A percentile compares a stretch with the other conserved stretches of the same genome.
Conservation (phyloP, 225 moss, liverwort and hornwort genomes). For the Neckera pumila region DNA sequence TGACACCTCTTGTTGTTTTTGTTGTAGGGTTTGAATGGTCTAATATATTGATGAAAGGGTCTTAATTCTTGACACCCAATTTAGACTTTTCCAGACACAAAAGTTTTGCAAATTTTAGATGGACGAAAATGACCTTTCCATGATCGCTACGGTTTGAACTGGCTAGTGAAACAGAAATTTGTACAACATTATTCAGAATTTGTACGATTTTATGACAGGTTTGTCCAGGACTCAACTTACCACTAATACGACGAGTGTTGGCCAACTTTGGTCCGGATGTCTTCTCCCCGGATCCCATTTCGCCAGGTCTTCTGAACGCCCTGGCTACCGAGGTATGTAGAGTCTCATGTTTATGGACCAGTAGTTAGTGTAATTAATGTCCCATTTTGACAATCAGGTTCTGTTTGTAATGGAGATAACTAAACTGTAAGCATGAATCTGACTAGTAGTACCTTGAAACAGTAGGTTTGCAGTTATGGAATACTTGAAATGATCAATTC, state of each 20-base stretch:
- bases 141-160: neutral
- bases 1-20: neutral
- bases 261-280: conserved; percentile 85
- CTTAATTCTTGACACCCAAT: neutral
- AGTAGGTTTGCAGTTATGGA: neutral
- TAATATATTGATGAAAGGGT: neutral
- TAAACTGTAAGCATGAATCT: neutral
- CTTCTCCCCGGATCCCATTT: conserved; percentile 91
- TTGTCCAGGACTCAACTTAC: conserved; percentile 88
- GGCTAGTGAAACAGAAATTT: neutral
- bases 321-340: conserved; percentile 80
- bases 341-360: neutral
- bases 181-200: neutral
- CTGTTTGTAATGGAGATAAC: neutral
- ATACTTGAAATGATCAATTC: neutral
- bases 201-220: conserved; percentile 36
- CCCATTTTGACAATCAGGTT: neutral
- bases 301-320: conserved; percentile 84
- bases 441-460: neutral
- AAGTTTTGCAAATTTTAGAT: neutral
- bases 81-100: neutral
- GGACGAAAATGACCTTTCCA: neutral
- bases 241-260: conserved; percentile 72
- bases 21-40: neutral
- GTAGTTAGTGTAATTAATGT: neutral